Evolutionary conservation across 768 basidiomycete species (phyloP).

Genomic region (Candolleomyces aberdarensis): DNA sequence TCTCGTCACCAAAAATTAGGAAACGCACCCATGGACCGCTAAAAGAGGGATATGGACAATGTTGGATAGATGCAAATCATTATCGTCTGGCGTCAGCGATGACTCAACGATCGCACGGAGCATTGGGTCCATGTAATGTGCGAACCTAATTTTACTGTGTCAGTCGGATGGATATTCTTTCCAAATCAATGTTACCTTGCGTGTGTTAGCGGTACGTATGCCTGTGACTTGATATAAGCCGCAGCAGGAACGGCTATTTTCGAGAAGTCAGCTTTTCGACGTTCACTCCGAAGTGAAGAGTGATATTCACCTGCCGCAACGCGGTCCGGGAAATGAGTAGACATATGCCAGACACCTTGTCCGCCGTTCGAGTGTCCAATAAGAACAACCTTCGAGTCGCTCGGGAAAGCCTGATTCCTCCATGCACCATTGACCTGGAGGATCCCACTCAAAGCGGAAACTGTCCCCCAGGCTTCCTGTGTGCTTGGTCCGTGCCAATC

Average conservation of each 20-base stretch:
- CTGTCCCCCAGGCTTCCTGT: conserved; percentile 60
- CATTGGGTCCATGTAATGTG: conserved; percentile 76
- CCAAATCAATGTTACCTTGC: conserved; percentile 42
- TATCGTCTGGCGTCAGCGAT: conserved; percentile 79
- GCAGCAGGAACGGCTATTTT: conserved; percentile 68
- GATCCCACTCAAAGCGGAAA: conserved; percentile 54
- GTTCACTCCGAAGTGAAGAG: not conserved
- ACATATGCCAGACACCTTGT: conserved; percentile 83
- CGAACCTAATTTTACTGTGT: conserved; percentile 38
- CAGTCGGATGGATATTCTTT: not conserved
- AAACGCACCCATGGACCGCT: conserved; percentile 69
- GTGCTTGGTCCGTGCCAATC: conserved; percentile 92
- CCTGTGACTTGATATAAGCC: conserved; percentile 83
- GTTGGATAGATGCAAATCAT: conserved; percentile 83
- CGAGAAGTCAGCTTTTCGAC: not conserved
- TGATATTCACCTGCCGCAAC: conserved; percentile 52
- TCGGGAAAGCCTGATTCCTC: conserved; percentile 37
- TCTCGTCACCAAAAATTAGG: not conserved
- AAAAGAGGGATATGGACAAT: conserved; percentile 65
- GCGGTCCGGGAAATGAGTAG: conserved; percentile 74
- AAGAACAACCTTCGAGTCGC: conserved; percentile 50
- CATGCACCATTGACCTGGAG: conserved; percentile 34
- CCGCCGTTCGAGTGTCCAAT: conserved; percentile 94
- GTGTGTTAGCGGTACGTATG: conserved; percentile 73
- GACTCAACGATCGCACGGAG: conserved; percentile 71